phyloP scores from a whole-genome alignment of 2,329 filamentous ascomycete species.

The Paecilomyces sp. region DNA sequence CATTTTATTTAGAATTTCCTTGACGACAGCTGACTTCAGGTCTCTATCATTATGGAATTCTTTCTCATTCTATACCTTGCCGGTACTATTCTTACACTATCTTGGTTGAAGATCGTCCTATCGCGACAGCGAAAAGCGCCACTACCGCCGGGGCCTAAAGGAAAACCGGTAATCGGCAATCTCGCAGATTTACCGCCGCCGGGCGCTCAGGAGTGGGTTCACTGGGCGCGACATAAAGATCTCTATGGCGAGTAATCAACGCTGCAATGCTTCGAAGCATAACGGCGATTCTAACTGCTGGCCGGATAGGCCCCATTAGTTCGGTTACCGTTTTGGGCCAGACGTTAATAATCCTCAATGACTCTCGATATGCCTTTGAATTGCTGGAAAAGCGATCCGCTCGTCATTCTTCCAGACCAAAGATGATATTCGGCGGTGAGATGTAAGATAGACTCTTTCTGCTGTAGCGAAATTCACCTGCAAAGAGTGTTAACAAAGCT shows the following conservation, averaged over 20 bases:
- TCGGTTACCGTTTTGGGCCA: constrained; percentile 25
- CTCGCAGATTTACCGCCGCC: constrained; percentile 38
- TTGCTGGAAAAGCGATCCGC: constrained; percentile 23
- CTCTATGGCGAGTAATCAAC: constrained; percentile 18
- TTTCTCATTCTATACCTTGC: background rate
- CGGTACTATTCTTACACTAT: background rate
- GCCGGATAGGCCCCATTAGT: constrained; percentile 20
- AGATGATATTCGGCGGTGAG: constrained; percentile 20
- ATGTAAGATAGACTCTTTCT: constrained; percentile 18
- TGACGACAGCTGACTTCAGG: background rate
- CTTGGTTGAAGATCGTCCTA: background rate
- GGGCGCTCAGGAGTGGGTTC: constrained; percentile 27
- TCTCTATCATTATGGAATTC: background rate
- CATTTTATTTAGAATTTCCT: background rate
- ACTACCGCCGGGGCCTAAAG: constrained; percentile 44
- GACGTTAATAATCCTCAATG: constrained; percentile 26
- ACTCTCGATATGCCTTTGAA: constrained; percentile 17
- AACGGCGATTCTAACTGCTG: background rate
- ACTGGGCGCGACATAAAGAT: constrained; percentile 37
- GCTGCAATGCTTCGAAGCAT: background rate
- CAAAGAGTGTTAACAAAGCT: background rate
- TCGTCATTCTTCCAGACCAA: constrained; percentile 18
- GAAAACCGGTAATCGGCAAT: constrained; percentile 43
- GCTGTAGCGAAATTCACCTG: too few species aligned
- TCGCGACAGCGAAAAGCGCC: constrained; percentile 3